Conservation (phyloP, 2,329 filamentous ascomycete species). For the Aphanoascus verrucosus region DNA sequence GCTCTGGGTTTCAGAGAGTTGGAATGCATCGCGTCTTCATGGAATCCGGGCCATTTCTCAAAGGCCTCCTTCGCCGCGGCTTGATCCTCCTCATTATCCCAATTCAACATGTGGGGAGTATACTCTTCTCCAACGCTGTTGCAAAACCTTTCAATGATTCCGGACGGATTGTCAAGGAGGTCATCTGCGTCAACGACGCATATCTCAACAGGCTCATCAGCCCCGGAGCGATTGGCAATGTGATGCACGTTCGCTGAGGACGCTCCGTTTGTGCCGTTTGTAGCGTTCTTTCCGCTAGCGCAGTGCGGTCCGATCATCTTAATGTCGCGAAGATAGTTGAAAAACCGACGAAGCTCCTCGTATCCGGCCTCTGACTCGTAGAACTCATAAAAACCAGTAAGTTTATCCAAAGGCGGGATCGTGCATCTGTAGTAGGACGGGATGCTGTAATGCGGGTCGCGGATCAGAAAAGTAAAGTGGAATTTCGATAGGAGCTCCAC, state of each 20-base stretch:
- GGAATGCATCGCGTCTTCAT: constrained; percentile 85
- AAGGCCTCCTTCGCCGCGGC: constrained; percentile 61
- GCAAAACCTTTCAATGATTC: constrained; percentile 69
- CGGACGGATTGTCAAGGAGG: constrained; percentile 71
- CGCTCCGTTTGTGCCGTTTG: constrained; percentile 23
- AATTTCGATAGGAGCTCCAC: constrained; percentile 62
- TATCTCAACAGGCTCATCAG: constrained; percentile 42
- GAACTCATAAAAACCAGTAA: constrained; percentile 81
- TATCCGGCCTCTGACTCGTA: constrained; percentile 84
- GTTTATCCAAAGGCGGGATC: constrained; percentile 67
- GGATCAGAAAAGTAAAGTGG: constrained; percentile 94
- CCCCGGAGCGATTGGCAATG: constrained; percentile 17
- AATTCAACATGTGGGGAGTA: constrained; percentile 65
- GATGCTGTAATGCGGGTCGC: constrained; percentile 81
- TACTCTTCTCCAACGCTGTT: constrained; percentile 69
- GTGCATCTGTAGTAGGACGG: constrained; percentile 94
- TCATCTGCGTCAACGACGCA: constrained; percentile 92
- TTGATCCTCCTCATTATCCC: constrained; percentile 67
- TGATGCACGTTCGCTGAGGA: constrained; percentile 24
- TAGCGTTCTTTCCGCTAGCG: constrained; percentile 33
- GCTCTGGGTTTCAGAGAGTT: constrained; percentile 55
- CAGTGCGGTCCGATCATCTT: constrained; percentile 60
- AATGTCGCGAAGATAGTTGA: constrained; percentile 66
- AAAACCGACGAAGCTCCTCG: constrained; percentile 70
- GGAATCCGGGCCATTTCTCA: constrained; percentile 95